Percentiles rank a stretch among this genome's conserved stretches.
These are phyloP conservation scores for Huntiella decipiens DNA, from an alignment of 2,329 filamentous ascomycete species.

Conservation along the genomic window DNA sequence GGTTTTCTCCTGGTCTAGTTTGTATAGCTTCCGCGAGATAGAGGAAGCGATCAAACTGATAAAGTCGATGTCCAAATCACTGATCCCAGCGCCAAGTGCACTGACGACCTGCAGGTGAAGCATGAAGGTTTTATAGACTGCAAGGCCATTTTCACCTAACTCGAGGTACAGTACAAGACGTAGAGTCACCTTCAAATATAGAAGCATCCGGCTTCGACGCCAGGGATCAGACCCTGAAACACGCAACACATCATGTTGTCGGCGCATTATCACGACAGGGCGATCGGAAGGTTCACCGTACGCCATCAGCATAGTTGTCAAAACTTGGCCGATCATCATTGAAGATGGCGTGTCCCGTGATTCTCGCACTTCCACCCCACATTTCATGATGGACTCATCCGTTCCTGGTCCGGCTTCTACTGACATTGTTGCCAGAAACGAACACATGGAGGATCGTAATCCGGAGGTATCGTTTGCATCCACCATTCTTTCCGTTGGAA, in stretches of 20 bases:
- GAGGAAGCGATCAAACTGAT: no score
- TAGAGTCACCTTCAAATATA: conserved; percentile 32
- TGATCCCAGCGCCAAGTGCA: no score
- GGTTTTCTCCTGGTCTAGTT: no score
- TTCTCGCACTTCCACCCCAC: conserved; percentile 20
- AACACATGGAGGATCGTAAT: no score
- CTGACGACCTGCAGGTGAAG: conserved; percentile 20
- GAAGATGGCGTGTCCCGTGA: conserved; percentile 31
- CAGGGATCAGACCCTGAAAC: conserved; percentile 20
- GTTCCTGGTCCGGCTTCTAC: conserved; percentile 13
- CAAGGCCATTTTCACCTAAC: background rate
- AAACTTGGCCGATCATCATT: conserved; percentile 30
- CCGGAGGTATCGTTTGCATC: no score
- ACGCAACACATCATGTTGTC: conserved; percentile 34
- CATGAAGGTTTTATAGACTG: conserved; percentile 33
- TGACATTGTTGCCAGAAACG: conserved; percentile 17
- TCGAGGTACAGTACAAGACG: conserved; percentile 18
- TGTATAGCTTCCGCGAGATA: no score
- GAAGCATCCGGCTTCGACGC: conserved; percentile 34
- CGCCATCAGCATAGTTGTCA: conserved; percentile 21
- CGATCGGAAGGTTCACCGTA: conserved; percentile 16
- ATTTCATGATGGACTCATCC: conserved; percentile 19
- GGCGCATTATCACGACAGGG: conserved; percentile 26
- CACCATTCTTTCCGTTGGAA: no score
- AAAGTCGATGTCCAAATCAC: no score